phyloP scores from a whole-genome alignment of 78 protist species.

The Fonticula alba region DNA sequence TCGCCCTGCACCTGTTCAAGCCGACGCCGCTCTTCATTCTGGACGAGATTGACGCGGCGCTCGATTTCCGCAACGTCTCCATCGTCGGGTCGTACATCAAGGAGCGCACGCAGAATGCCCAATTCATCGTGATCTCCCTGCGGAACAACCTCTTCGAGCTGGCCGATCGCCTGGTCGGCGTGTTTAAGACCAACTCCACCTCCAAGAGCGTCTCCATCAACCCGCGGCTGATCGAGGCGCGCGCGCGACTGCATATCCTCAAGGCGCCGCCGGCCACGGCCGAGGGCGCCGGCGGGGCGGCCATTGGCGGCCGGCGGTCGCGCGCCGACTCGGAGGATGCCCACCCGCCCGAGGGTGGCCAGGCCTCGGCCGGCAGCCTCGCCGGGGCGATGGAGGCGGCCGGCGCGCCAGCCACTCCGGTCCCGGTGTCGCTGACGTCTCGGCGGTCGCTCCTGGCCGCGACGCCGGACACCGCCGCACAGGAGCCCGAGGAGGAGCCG shows the following conservation, averaged over 20 bases:
- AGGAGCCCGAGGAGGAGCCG: too few relatives aligned
- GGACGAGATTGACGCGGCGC: constrained; percentile 99
- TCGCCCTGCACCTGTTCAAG: constrained; percentile 96
- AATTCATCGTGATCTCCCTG: constrained; percentile 92
- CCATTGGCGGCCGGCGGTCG: too few relatives aligned
- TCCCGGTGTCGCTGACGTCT: too few relatives aligned
- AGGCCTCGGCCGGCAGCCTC: not conserved
- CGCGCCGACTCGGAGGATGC: too few relatives aligned
- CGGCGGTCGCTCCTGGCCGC: too few relatives aligned
- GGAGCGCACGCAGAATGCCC: constrained; percentile 94
- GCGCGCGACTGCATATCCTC: not conserved
- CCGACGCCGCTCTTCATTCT: constrained; percentile 99
- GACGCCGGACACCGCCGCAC: too few relatives aligned
- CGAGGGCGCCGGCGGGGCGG: too few relatives aligned
- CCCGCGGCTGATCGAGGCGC: constrained; percentile 41
- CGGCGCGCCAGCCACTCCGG: too few relatives aligned
- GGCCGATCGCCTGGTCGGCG: constrained; percentile 95
- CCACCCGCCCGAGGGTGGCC: not conserved
- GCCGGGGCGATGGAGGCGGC: not conserved
- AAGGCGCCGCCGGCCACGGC: not conserved
- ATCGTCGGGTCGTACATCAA: constrained; percentile 96
- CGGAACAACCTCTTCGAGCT: constrained; percentile 98
- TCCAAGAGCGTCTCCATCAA: constrained; percentile 85
- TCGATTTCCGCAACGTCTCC: constrained; percentile 84
- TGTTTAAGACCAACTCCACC: constrained; percentile 86